Evolutionary conservation across 2,329 filamentous ascomycete species (phyloP), one percentile per base, ranked within the genome.

Genomic region (Colletotrichum sp.): DNA sequence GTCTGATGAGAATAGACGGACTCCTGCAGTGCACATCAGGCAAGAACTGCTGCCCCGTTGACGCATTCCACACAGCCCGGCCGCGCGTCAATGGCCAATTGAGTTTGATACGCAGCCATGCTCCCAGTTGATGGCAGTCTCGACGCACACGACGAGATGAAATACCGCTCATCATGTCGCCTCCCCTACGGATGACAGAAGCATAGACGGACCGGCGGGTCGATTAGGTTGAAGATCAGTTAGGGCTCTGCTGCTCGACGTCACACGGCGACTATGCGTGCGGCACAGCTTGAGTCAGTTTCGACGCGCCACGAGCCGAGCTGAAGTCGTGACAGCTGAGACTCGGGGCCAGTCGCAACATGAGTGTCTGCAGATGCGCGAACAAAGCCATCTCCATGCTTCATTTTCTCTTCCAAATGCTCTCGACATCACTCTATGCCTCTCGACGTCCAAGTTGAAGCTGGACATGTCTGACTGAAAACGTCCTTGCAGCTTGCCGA

Each of bases 81-180:
- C 49, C 70, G 70, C 74, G 70, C 64, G 74, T 69, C 65, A 59
- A 30, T 10, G 18, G 34, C 24, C 34, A 74, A 76, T 76, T 76
- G 70, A 74, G 70, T 76, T 76, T 60, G 13, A n/a, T 36, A 26
- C 32, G 59, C 70, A 76, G 65, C 70, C 70, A 76, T 76, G 21
- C 64, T 65, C 64, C 74, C 49, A 32, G 74, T 62, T 64, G 24
- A 18, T 36, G 26, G 6, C 34, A 24, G 18, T 34, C 18, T 59
- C 21, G 18, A 52, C 24, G n/a, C 44, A 18, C 21, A 63, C 24
- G 32, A 64, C 49, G 64, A 69, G 49, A 69, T 36, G 34, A 39
- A 36, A 30, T 39, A 26, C 44, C n/a, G 15, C 7, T 52, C 36
- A 24, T 72, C n/a, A 65, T 52, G 34, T 39, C 65, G 59, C 32